These are phyloP conservation scores for Boletus rufocinnamomeus DNA, from an alignment of 768 basidiomycete species.

Conservation along the genomic window DNA sequence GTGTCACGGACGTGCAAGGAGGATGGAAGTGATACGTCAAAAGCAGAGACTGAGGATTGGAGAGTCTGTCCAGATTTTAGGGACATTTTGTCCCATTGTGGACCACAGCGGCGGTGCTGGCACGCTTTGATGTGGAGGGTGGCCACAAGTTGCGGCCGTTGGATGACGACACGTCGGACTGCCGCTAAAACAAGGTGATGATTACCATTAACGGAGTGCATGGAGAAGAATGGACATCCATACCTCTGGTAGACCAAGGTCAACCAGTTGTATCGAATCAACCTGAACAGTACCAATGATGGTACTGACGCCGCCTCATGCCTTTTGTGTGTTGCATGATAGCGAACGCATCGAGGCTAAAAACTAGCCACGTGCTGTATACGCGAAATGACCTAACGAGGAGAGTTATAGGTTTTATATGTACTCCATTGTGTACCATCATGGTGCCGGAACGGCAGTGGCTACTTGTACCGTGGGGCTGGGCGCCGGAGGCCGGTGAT, in stretches of 20 bases:
- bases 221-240: not conserved
- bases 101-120: not conserved
- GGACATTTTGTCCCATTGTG: constrained; percentile 8
- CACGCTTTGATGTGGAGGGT: constrained; percentile 10
- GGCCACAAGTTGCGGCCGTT: not conserved
- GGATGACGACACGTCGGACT: not conserved
- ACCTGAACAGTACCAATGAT: not conserved
- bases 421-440: not conserved
- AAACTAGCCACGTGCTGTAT: not conserved
- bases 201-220: not conserved
- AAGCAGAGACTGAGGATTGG: not conserved
- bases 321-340: not conserved
- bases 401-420: not conserved
- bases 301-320: not conserved
- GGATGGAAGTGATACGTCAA: not conserved
- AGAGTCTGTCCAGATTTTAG: constrained; percentile 4
- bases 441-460: too few relatives aligned
- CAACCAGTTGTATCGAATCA: not conserved
- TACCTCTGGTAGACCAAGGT: not conserved
- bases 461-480: too few relatives aligned
- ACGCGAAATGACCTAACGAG: not conserved
- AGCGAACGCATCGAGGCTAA: not conserved
- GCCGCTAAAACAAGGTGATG: not conserved
- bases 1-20: not conserved
- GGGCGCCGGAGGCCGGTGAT: too few relatives aligned